phyloP scores from a whole-genome alignment of 164 flowering plant genomes.

The Vitis labrusca region DNA sequence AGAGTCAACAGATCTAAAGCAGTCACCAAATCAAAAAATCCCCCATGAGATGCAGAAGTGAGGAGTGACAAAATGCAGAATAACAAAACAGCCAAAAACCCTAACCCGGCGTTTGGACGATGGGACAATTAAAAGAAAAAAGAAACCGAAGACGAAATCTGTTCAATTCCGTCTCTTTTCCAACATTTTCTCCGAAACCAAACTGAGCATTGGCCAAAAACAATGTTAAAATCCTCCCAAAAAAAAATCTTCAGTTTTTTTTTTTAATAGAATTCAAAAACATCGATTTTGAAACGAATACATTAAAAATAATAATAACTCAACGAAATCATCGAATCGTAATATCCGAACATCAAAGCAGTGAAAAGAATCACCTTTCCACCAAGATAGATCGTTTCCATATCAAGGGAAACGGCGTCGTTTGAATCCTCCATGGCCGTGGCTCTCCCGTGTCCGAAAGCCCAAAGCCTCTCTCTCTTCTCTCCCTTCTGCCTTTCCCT shows the following conservation, averaged over 20 bases:
- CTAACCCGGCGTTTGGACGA: too few species aligned
- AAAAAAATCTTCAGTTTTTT: too few species aligned
- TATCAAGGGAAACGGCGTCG: slow-evolving; percentile 62
- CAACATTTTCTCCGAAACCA: background rate
- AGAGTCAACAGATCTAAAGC: too few species aligned
- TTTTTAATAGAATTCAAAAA: too few species aligned
- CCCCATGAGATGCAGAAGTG: too few species aligned
- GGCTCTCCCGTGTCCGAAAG: slow-evolving; percentile 18
- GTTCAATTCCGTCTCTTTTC: too few species aligned
- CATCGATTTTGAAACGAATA: too few species aligned
- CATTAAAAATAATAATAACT: too few species aligned
- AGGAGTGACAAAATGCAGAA: too few species aligned
- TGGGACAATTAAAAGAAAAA: too few species aligned
- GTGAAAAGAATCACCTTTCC: slow-evolving; percentile 54
- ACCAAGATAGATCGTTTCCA: slow-evolving; percentile 75
- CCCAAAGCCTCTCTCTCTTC: slow-evolving; percentile 11
- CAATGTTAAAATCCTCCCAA: background rate
- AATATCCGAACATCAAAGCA: background rate
- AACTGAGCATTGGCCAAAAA: background rate
- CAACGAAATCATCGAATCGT: background rate
- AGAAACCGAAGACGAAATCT: background rate
- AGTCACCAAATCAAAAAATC: too few species aligned
- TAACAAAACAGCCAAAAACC: too few species aligned
- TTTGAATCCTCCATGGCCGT: slow-evolving; percentile 62
- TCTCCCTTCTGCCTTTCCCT: slow-evolving; percentile 6